Percentiles rank a stretch among this genome's conserved stretches.
phyloP scores from a whole-genome alignment of 768 basidiomycete species.

The Termitomyces bulborhizus region DNA sequence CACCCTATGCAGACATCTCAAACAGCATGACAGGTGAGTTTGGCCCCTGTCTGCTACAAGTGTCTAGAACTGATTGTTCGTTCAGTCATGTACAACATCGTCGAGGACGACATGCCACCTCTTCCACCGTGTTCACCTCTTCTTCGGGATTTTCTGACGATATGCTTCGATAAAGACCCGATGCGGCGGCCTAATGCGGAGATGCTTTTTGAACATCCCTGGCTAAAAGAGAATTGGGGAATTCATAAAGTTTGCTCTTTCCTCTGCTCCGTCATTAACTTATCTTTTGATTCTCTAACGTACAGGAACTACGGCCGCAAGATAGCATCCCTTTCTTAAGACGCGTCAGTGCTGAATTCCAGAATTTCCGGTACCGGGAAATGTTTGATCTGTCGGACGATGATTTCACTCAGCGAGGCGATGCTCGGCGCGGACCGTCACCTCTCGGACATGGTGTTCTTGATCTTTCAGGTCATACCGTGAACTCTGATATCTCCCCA shows the following conservation, averaged over 20 bases:
- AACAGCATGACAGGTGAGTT: slow-evolving; percentile 84
- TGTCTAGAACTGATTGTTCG: slow-evolving; percentile 3
- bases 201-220: slow-evolving; percentile 81
- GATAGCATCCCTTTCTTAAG: slow-evolving; percentile 95
- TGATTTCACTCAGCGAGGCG: slow-evolving; percentile 23
- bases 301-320: slow-evolving; percentile 77
- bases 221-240: slow-evolving; percentile 80
- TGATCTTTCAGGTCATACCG: slow-evolving; percentile 26
- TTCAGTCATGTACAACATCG: slow-evolving; percentile 92
- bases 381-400: slow-evolving; percentile 35
- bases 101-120: slow-evolving; percentile 87
- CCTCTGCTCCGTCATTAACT: neutral
- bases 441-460: slow-evolving; percentile 34
- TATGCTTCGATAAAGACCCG: slow-evolving; percentile 91
- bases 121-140: slow-evolving; percentile 73
- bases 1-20: slow-evolving; percentile 85
- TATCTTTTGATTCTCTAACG: neutral
- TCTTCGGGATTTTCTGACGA: slow-evolving; percentile 72
- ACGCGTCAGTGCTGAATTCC: slow-evolving; percentile 81
- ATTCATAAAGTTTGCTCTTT: slow-evolving; percentile 57
- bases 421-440: slow-evolving; percentile 24
- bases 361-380: slow-evolving; percentile 56
- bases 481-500: slow-evolving; percentile 49
- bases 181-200: slow-evolving; percentile 77
- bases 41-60: slow-evolving; percentile 3